phyloP scores from a whole-genome alignment of 495 filamentous ascomycete genomes.

The Aspergillus campestris region DNA sequence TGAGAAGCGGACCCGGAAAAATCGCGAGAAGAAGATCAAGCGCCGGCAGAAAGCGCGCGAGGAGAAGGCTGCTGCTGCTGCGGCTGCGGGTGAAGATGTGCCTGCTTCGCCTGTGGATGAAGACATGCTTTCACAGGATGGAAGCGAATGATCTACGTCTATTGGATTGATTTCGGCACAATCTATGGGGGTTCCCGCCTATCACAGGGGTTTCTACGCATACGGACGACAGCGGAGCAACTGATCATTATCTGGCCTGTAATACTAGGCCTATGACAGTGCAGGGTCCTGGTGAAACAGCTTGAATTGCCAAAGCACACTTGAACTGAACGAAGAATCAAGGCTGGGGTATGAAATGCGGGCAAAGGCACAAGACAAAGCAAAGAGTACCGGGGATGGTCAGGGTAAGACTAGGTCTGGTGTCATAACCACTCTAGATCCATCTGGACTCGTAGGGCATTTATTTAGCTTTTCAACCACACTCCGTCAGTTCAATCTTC shows the following conservation, averaged over 20 bases:
- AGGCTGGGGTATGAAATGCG: constrained; percentile 15
- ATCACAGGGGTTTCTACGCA: constrained; percentile 6
- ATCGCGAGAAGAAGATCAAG: constrained; percentile 38
- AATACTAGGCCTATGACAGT: neutral
- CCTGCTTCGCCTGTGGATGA: constrained; percentile 3
- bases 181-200: neutral
- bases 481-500: too few relatives aligned
- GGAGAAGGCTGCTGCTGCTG: constrained; percentile 29
- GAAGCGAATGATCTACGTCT: constrained; percentile 13
- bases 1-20: constrained; percentile 40
- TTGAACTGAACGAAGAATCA: constrained; percentile 4
- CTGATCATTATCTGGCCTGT: neutral
- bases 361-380: neutral
- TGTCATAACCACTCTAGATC: neutral
- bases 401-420: neutral
- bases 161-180: neutral
- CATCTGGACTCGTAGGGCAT: too few relatives aligned
- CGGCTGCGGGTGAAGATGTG: constrained; percentile 4
- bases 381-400: constrained; percentile 3
- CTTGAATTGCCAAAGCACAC: neutral
- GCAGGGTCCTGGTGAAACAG: constrained; percentile 3
- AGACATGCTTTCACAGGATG: constrained; percentile 16
- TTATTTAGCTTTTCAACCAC: too few relatives aligned
- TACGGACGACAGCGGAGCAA: neutral
- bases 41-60: constrained; percentile 39